These are phyloP conservation scores for Picochlorum sp. DNA, from an alignment of 139 green algal species.

Conservation along the genomic window DNA sequence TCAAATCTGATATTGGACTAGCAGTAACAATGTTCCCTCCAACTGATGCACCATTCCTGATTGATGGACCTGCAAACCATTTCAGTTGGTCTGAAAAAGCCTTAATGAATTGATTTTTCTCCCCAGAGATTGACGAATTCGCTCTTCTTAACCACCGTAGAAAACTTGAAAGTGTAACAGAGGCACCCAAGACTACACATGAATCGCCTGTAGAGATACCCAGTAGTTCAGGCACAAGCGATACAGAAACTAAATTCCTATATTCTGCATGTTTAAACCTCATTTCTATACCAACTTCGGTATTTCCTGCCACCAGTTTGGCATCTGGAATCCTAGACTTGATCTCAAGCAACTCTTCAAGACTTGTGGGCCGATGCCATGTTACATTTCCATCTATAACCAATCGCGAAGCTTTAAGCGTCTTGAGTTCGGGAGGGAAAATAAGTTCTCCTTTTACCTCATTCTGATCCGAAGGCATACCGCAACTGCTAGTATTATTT, in stretches of 20 bases:
- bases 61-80: constrained; percentile 76
- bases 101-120: constrained; percentile 23
- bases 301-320: constrained; percentile 86
- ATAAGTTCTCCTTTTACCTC: constrained; percentile 63
- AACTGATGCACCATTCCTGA: constrained; percentile 84
- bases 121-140: constrained; percentile 12
- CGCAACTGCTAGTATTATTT: not conserved
- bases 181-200: constrained; percentile 59
- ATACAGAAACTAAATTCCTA: constrained; percentile 59
- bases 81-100: constrained; percentile 80
- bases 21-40: constrained; percentile 89
- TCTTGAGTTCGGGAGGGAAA: constrained; percentile 81
- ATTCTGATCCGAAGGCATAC: not conserved
- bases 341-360: constrained; percentile 67
- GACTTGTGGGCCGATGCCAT: constrained; percentile 48
- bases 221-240: constrained; percentile 75
- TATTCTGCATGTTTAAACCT: constrained; percentile 87
- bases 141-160: constrained; percentile 31
- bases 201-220: constrained; percentile 22
- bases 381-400: constrained; percentile 20
- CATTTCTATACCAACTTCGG: constrained; percentile 94
- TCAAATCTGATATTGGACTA: constrained; percentile 88
- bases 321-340: constrained; percentile 44
- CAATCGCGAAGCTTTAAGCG: constrained; percentile 25
- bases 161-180: constrained; percentile 65